phyloP scores from a whole-genome alignment of 2,329 filamentous ascomycete genomes.

The Aurifilum marmelostoma region DNA sequence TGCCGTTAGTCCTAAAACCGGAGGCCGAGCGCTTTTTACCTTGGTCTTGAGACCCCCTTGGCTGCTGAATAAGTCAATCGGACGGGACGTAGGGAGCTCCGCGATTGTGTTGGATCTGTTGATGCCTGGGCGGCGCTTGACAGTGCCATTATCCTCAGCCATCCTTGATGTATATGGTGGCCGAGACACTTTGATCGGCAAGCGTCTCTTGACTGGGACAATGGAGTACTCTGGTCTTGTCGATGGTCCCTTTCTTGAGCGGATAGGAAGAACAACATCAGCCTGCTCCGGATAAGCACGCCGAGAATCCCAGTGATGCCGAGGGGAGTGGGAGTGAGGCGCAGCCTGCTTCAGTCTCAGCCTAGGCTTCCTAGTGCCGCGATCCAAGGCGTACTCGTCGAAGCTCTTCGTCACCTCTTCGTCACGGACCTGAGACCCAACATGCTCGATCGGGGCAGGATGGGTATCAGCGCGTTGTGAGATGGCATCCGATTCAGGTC shows the following conservation, averaged over 20 bases:
- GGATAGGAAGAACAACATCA: neutral
- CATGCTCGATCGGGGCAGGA: constrained; percentile 19
- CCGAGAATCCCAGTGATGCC: neutral
- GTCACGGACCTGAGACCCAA: neutral
- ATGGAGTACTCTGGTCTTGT: constrained; percentile 22
- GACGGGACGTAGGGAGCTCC: constrained; percentile 18
- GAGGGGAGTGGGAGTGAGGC: constrained; percentile 2
- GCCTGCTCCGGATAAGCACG: neutral
- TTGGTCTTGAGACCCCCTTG: neutral
- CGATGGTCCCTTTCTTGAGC: neutral
- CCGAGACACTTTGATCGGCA: constrained; percentile 27
- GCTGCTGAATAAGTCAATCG: constrained; percentile 25
- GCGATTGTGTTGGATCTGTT: constrained; percentile 26
- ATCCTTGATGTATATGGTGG: constrained; percentile 4
- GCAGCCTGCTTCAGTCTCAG: constrained; percentile 26
- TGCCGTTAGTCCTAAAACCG: neutral
- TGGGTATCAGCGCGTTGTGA: constrained; percentile 27
- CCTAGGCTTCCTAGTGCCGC: constrained; percentile 22
- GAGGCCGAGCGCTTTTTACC: neutral
- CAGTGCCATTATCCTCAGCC: constrained; percentile 25
- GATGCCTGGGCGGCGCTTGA: constrained; percentile 26
- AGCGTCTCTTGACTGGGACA: constrained; percentile 21
- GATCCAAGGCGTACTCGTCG: constrained; percentile 24
- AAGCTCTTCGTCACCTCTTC: constrained; percentile 18
- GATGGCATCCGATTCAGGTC: constrained; percentile 25